These are phyloP conservation scores for Cornus suecica DNA, from an alignment of 148 eudicot species.

Conservation along the genomic window DNA sequence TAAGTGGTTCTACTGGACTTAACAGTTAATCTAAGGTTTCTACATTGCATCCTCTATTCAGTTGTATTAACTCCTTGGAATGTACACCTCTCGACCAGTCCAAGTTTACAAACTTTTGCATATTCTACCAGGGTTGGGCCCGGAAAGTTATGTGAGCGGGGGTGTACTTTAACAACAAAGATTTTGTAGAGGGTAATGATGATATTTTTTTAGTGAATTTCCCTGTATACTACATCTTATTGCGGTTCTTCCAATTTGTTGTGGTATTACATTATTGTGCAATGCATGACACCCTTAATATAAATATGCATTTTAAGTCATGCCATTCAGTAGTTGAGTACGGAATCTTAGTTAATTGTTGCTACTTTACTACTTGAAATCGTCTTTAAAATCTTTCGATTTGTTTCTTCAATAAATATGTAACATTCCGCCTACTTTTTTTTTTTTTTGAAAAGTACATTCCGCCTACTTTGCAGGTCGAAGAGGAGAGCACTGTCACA, in stretches of 20 bases:
- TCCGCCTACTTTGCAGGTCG: constrained; percentile 46
- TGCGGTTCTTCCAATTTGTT: background rate
- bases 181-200: too few relatives aligned
- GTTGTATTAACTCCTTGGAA: background rate
- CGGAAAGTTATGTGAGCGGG: too few relatives aligned
- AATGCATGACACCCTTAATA: background rate
- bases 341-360: background rate
- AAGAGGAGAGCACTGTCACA: constrained; percentile 19
- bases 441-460: too few relatives aligned
- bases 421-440: constrained; percentile 18
- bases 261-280: background rate
- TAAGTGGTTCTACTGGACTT: background rate
- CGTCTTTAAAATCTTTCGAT: background rate
- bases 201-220: too few relatives aligned
- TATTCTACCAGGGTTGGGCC: background rate
- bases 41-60: background rate
- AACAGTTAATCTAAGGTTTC: background rate
- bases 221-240: too few relatives aligned
- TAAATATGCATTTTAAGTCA: background rate
- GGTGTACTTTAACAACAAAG: too few relatives aligned
- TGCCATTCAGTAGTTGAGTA: background rate
- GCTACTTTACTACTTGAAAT: background rate
- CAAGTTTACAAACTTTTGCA: background rate
- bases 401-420: background rate
- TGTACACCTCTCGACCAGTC: background rate